Base-by-base conservation (phyloP, 768 basidiomycete genomes). In the Trametes sanguinea region DNA sequence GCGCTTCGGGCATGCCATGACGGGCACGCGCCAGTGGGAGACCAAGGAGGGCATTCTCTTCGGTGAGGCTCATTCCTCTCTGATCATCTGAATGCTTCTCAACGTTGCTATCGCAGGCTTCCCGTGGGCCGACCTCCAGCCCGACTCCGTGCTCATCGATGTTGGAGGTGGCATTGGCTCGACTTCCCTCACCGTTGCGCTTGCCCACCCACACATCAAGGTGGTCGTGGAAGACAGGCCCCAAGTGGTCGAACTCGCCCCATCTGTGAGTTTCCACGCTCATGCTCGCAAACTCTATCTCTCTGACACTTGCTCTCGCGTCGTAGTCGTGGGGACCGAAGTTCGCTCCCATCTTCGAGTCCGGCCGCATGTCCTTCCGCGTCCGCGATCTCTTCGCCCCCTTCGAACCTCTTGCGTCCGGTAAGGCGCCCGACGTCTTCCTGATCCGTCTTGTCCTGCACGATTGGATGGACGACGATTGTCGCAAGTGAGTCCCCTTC, bases 1-100 rank as follows among this genome's bases (percentile, higher is more conserved):
- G 62, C 78, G 89, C 33, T 91, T 92, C 67, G 89, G 88, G 32
- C 85, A 83, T 62, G 88, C 89, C 5, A 92, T 92, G 90, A 80
- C 79, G 5, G 88, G 86, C 29, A 87, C 89, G 9, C 81, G 79
- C 32, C 83, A 82, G 6, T 91, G 90, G 89, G 89, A 88, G 74
- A 61, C 69, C 2, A 89, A 88, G 85, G 87, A 86, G 72, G 79
- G 51, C 30, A 61, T 60, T 14, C 51, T 60, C 3, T 29, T 40
- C 4, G 59, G 60, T 54, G 11, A 42, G 32, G 27, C 3, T 5
- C 35, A 6, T 32, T 30, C 3, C 47, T 8, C 11, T 16, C 35
- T 2, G 6, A 37, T 37, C 35, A 37, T 6, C 11, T 6, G 6
- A 37, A 37, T 37, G 22, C 22, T 11, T 2, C 5, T 9, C 16